These are phyloP conservation scores for Cercospora citrullina DNA, from an alignment of 2,329 filamentous ascomycete species.

Conservation along the genomic window DNA sequence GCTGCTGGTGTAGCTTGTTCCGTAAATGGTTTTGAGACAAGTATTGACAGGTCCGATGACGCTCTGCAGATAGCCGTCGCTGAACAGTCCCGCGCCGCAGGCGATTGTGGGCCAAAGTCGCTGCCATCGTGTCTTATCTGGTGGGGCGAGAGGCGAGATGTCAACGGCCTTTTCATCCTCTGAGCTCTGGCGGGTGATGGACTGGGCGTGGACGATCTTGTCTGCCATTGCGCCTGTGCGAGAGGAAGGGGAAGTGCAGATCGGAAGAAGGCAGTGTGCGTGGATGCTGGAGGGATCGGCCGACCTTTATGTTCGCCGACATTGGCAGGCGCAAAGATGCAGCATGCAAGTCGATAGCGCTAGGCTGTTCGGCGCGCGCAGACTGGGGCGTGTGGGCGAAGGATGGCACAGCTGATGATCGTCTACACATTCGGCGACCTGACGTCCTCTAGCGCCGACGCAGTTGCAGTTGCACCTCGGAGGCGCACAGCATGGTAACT, in stretches of 20 bases:
- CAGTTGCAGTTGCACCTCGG: neutral
- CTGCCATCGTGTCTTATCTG: slow-evolving; percentile 43
- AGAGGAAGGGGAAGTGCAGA: too few species aligned
- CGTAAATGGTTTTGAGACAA: slow-evolving; percentile 69
- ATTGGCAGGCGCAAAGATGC: neutral
- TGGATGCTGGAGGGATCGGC: neutral
- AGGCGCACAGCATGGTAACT: neutral
- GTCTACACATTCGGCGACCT: slow-evolving; percentile 1
- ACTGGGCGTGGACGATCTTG: slow-evolving; percentile 10
- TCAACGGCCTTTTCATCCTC: slow-evolving; percentile 4
- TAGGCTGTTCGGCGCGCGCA: neutral
- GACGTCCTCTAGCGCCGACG: neutral
- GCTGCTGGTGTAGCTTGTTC: slow-evolving; percentile 66
- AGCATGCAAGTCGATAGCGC: neutral
- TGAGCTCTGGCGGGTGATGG: slow-evolving; percentile 6
- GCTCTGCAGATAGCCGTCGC: slow-evolving; percentile 88
- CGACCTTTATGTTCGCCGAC: neutral
- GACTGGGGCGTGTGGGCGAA: neutral
- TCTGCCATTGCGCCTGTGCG: slow-evolving; percentile 13
- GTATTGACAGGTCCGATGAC: slow-evolving; percentile 88
- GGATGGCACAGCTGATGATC: neutral
- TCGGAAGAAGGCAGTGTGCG: neutral
- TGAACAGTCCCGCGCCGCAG: slow-evolving; percentile 86
- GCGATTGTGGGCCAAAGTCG: slow-evolving; percentile 74
- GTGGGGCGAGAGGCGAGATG: slow-evolving; percentile 13